Evolutionary conservation across 352 stramenopile species (phyloP), one percentile per base, ranked within the genome.

Genomic region (Plasmopara halstedii): DNA sequence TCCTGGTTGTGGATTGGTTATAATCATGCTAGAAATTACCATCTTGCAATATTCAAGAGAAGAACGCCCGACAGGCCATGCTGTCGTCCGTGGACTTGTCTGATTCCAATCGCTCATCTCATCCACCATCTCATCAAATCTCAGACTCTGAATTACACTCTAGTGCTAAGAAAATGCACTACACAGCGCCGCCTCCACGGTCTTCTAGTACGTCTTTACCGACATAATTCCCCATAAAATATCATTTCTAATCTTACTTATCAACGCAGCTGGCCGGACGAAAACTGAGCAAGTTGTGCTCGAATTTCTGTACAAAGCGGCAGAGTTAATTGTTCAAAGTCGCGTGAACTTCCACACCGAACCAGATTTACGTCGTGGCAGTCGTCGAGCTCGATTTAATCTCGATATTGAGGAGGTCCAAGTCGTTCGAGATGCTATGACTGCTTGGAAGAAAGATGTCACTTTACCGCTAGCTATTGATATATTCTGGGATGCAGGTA

Each of bases 251-350:
- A 38, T 22, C 35, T 57, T 19, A 25, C 41, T 25, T 27, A 47
- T 39, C 38, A 37, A 10, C 47, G 32, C 26, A 76, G 73, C 79
- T 2, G 79, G 79, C 1, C 68, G 79, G 9, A 49, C 73, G 35
- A 90, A 91, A 44, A 90, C 79, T 2, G 82, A 94, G 50, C 79
- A 89, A 42, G 79, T 91, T 27, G 78, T 94, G 51, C 61, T 91
- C 6, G 82, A 94, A 42, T 87, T 87, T 43, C 57, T 90, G 2
- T 88, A 85, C 59, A 94, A 94, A 53, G 69, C 70, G 2, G 71
- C 82, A 1, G 82, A 94, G 50, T 70, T 94, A 32, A 77, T 94
- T 27, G 51, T 91, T 19, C 79, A 89, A 59, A 88, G 74, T 48
- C 77, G 82, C 48, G 77, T 89, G 18, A 73, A 83, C 44, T 66